Evolutionary conservation across 805 yeast genomes (phyloP).

Genomic region (Candida methanosorbosa): DNA sequence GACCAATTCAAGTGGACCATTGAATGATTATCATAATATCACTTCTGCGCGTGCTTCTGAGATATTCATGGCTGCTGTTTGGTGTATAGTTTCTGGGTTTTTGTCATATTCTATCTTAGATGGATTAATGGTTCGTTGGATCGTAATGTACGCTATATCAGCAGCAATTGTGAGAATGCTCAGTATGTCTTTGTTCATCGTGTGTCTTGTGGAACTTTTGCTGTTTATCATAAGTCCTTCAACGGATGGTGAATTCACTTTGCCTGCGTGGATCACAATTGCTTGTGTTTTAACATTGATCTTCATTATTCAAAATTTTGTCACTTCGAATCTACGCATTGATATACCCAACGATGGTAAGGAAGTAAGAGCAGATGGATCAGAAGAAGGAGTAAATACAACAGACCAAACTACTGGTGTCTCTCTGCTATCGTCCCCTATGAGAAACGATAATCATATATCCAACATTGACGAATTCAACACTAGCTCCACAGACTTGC

Average conservation of each 20-base stretch:
- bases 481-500: too few relatives aligned
- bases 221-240: slow-evolving; percentile 63
- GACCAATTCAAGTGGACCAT: slow-evolving; percentile 4
- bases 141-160: slow-evolving; percentile 77
- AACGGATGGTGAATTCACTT: slow-evolving; percentile 46
- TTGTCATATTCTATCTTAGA: slow-evolving; percentile 78
- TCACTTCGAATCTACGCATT: slow-evolving; percentile 64
- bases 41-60: slow-evolving; percentile 68
- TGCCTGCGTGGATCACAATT: slow-evolving; percentile 90
- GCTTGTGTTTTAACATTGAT: slow-evolving; percentile 74
- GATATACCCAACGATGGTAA: too few relatives aligned
- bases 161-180: slow-evolving; percentile 87
- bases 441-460: not conserved
- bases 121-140: slow-evolving; percentile 89
- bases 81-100: slow-evolving; percentile 88
- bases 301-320: slow-evolving; percentile 79
- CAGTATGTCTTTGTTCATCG: slow-evolving; percentile 68
- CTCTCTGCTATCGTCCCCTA: not conserved
- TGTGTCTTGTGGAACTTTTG: slow-evolving; percentile 61
- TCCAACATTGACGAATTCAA: too few relatives aligned
- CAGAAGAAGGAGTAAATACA: not conserved
- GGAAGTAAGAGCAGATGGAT: too few relatives aligned
- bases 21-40: slow-evolving; percentile 16
- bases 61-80: slow-evolving; percentile 73
- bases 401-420: not conserved